Evolutionary conservation across 371 early-diverging fungal genomes (phyloP), one percentile per base, ranked within the genome.

Genomic region (Mortierella sp.): DNA sequence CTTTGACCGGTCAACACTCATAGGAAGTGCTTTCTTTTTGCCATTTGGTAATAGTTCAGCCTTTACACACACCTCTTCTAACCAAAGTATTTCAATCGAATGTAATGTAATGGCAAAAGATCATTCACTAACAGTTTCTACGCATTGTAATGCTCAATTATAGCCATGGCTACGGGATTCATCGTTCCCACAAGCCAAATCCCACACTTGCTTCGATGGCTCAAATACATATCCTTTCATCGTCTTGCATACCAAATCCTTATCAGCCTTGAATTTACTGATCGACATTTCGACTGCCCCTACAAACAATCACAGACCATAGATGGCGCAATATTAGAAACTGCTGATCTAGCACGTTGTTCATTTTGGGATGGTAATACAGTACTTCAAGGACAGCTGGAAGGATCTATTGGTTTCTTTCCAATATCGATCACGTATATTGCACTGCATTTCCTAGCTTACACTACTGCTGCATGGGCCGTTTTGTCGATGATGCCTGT

Each of bases 121-220:
- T 36, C 4, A 5, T 36, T 36, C 36, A 36, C 36, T 36, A 47
- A 47, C 47, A 47, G 11, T 4, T 47, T 47, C 47, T 47, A 47
- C 4, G 13, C 16, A 16, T 10, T 47, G 4, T 4, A 47, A 16
- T 19, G 47, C 19, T 47, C 19, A 16, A 47, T 47, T 47, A 1
- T 63, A 76, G 76, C 70, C 1, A 67, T 79, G 4, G 70, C 79
- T 2, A 79, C 79, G 38, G 79, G 79, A 1, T 79, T 74, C 60
- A 74, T 79, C 52, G 62, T 79, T 16, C 65, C 74, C 16, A 70
- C 67, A 1, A 74, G 74, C 43, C 62, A 60, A 10, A 74, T 79
- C 47, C 79, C 79, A 21, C 63, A 32, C n/a, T 79, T 70, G 74
- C 50, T 79, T 19, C 73, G 74, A 19, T 79, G 79, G 79, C 67